A percentile compares a stretch with the other conserved stretches of the same genome.
Conservation (phyloP, 768 basidiomycete genomes). For the Naganishia kalamii region DNA sequence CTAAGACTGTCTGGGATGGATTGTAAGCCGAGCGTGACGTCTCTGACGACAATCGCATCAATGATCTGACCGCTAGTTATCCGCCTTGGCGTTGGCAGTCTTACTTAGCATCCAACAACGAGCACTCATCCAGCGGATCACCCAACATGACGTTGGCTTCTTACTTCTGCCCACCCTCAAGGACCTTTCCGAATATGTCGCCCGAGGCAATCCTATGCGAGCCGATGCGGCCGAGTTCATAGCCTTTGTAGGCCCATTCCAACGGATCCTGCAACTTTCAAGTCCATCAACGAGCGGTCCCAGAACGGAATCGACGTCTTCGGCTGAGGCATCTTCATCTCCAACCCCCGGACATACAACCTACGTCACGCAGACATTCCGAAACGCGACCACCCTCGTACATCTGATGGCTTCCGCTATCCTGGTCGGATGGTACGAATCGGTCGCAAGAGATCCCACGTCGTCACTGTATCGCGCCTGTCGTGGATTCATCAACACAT, state of each 20-base stretch:
- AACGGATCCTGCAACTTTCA: not conserved
- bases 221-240: not conserved
- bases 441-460: not conserved
- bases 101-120: slow-evolving; percentile 18
- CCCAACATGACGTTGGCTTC: not conserved
- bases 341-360: not conserved
- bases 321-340: not conserved
- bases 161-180: not conserved
- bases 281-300: not conserved
- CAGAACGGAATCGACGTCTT: not conserved
- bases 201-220: not conserved
- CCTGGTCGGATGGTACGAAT: not conserved
- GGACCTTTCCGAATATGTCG: not conserved
- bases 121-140: slow-evolving; percentile 1
- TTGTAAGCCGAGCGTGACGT: not conserved
- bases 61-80: not conserved
- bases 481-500: not conserved
- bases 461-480: not conserved
- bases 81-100: not conserved
- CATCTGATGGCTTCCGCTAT: not conserved
- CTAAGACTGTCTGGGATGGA: not conserved
- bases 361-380: slow-evolving; percentile 1
- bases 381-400: not conserved
- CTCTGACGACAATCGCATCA: too few relatives aligned
- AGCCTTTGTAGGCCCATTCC: not conserved